phyloP scores from a whole-genome alignment of 441 rosid genomes.

The Croton setiger region DNA sequence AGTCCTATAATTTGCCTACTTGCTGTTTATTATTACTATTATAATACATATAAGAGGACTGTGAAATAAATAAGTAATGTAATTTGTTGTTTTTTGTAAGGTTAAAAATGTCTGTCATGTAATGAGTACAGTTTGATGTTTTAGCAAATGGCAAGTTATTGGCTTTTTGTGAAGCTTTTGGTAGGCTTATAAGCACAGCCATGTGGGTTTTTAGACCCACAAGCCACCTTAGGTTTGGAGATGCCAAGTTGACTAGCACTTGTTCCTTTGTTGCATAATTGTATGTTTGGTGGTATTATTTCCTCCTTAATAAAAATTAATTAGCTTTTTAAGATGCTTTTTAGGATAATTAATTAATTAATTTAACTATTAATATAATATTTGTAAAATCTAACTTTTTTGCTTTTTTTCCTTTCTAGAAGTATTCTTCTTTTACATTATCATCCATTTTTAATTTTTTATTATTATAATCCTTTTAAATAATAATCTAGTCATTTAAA shows the following conservation, averaged over 20 bases:
- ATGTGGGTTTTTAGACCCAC: constrained; percentile 27
- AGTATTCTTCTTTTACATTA: too few relatives aligned
- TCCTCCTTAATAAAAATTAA: too few relatives aligned
- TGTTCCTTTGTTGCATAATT: neutral
- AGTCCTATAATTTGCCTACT: constrained; percentile 10
- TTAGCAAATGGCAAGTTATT: constrained; percentile 15
- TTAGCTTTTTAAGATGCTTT: too few relatives aligned
- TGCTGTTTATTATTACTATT: constrained; percentile 24
- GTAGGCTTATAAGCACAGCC: constrained; percentile 13
- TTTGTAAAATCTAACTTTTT: too few relatives aligned
- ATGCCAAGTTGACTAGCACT: constrained; percentile 20
- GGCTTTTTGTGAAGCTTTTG: constrained; percentile 20
- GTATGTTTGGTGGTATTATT: neutral
- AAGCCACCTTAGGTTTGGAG: constrained; percentile 6
- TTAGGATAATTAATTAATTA: too few relatives aligned
- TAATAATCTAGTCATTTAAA: too few relatives aligned
- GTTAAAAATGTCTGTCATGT: constrained; percentile 23
- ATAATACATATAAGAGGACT: constrained; percentile 19
- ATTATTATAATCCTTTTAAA: too few relatives aligned
- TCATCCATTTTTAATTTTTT: too few relatives aligned
- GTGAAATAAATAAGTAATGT: constrained; percentile 37
- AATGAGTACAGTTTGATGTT: constrained; percentile 13
- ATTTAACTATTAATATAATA: too few relatives aligned
- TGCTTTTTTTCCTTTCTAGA: too few relatives aligned
- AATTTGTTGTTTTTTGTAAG: constrained; percentile 5